Conservation (phyloP, 192 early-diverging fungal species). For the Umbelopsis vinacea region DNA sequence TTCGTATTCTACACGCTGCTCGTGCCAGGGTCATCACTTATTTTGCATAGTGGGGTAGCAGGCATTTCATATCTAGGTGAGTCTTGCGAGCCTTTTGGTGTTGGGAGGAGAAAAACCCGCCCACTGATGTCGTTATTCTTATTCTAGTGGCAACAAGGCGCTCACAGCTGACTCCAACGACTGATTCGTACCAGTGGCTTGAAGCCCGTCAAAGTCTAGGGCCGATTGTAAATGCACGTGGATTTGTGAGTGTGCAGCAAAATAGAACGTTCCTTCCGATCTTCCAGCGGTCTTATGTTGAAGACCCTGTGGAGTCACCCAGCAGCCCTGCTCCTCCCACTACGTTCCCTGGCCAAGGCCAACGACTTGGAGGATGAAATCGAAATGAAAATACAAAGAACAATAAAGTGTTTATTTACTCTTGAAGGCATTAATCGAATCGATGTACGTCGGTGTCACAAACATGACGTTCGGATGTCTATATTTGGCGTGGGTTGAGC, state of each 20-base stretch:
- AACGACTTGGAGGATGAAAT: not conserved
- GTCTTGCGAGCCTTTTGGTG: too few species aligned
- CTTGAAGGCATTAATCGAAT: not conserved
- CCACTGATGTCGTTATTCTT: not conserved
- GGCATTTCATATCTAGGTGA: not conserved
- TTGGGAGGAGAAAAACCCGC: too few species aligned
- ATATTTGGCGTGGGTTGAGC: too few species aligned
- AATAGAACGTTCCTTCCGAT: slow-evolving; percentile 1
- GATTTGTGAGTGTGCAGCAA: slow-evolving; percentile 18
- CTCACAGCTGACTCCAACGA: not conserved
- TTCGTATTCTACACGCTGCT: not conserved
- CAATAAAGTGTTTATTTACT: too few species aligned
- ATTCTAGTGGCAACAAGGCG: not conserved
- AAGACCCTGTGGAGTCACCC: not conserved
- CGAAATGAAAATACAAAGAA: not conserved
- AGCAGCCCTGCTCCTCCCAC: not conserved
- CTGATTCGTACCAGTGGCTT: not conserved
- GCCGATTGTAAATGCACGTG: not conserved
- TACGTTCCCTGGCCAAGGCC: slow-evolving; percentile 8
- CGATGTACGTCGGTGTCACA: not conserved
- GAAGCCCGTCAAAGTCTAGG: not conserved
- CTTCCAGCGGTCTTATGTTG: not conserved
- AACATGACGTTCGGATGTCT: not conserved
- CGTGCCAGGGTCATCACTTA: not conserved
- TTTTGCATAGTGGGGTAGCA: not conserved